Percentiles rank a stretch among this genome's conserved stretches.
phyloP scores from a whole-genome alignment of 441 rosid species.

The Adansonia rubrostipa region DNA sequence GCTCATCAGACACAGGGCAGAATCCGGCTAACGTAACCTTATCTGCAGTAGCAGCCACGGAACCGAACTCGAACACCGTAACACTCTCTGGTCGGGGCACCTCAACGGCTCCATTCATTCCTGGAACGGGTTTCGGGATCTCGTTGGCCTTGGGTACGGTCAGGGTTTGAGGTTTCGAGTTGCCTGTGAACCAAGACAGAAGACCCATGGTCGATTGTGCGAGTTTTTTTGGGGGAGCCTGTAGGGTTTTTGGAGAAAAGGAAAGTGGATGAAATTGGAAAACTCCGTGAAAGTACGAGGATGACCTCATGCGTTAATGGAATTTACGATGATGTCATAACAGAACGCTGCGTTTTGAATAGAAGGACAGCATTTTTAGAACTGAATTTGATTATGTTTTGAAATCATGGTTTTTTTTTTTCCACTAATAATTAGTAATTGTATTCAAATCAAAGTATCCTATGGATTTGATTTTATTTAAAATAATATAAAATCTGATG shows the following conservation, averaged over 20 bases:
- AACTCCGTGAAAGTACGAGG: neutral
- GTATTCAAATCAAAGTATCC: too few relatives aligned
- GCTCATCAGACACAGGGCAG: constrained; percentile 91
- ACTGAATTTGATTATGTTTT: too few relatives aligned
- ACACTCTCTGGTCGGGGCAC: constrained; percentile 77
- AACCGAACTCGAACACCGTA: constrained; percentile 90
- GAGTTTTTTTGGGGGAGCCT: neutral
- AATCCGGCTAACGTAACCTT: constrained; percentile 88
- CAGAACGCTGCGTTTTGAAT: neutral
- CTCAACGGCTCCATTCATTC: constrained; percentile 87
- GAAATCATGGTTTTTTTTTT: too few relatives aligned
- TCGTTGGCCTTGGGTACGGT: constrained; percentile 35
- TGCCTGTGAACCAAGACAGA: constrained; percentile 80
- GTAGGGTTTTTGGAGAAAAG: constrained; percentile 14
- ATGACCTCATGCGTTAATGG: neutral
- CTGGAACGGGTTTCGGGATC: constrained; percentile 45
- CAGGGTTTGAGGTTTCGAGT: constrained; percentile 48
- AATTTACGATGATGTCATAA: neutral
- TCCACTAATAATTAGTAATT: too few relatives aligned
- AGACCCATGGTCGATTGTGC: constrained; percentile 60
- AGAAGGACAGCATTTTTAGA: neutral
- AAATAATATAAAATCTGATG: too few relatives aligned
- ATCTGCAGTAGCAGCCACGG: constrained; percentile 72
- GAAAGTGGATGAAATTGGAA: neutral
- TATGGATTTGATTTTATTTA: too few relatives aligned